These are phyloP conservation scores for Planoprotostelium fungivorum DNA, from an alignment of 78 protist genomes.

Conservation along the genomic window DNA sequence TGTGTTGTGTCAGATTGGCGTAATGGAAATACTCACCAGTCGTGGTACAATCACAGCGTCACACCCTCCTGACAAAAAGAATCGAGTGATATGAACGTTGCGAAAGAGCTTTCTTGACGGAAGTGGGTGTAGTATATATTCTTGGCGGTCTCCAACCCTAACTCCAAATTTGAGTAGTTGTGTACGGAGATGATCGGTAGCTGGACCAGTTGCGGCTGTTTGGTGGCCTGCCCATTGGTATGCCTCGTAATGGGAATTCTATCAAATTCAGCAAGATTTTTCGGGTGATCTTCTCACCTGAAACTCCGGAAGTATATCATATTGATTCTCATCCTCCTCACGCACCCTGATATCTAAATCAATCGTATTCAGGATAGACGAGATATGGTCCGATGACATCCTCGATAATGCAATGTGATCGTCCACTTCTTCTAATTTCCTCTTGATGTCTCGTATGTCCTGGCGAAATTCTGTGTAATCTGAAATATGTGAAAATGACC, in stretches of 20 bases:
- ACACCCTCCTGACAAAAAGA: slow-evolving; percentile 1
- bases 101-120: neutral
- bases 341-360: neutral
- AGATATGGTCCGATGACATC: neutral
- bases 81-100: slow-evolving; percentile 1
- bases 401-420: neutral
- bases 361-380: neutral
- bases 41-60: neutral
- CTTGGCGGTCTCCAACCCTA: neutral
- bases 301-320: slow-evolving; percentile 1
- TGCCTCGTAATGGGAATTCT: slow-evolving; percentile 1
- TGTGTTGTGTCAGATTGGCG: slow-evolving; percentile 1
- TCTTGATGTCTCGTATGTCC: slow-evolving; percentile 1
- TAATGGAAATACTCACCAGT: slow-evolving; percentile 1
- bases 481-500: neutral
- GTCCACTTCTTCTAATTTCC: slow-evolving; percentile 1
- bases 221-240: slow-evolving; percentile 2
- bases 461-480: slow-evolving; percentile 1
- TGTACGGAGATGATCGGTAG: neutral
- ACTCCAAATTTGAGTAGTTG: slow-evolving; percentile 1
- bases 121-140: neutral
- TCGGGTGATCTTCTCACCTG: neutral
- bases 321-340: neutral
- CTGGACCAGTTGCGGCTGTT: slow-evolving; percentile 2
- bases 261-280: neutral